Evolutionary conservation across 176 grass and related monocot genomes (phyloP), one percentile per base, ranked within the genome.

Genomic region (Metroxylon sagu): DNA sequence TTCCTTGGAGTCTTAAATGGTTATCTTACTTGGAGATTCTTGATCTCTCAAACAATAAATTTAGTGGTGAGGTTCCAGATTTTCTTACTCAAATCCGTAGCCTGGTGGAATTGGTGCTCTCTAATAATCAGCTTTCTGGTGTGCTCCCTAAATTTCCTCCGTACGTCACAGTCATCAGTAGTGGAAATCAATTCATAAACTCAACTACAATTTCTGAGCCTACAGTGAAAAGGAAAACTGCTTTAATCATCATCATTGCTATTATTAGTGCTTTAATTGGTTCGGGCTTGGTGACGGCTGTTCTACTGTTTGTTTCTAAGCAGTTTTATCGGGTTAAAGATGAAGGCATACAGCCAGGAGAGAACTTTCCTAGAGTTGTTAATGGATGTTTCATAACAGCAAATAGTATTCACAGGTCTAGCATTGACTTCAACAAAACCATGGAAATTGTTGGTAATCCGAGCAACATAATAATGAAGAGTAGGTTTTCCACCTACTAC

Each of bases 401-500:
- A 65, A 91, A 90, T 27, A 82, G 80, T 16, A 76, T 91, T 59
- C 92, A 97, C 16, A 80, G 65, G 35, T 83, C 81, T 58, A 66
- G 72, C 21, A 82, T 97, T 28, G 85, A 95, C 16, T 82, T 76
- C 66, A 53, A 53, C 6, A 68, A 82, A 43, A 59, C 71, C 27
- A 76, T 76, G 49, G 78, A 85, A 79, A 74, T 65, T 14, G 74
- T 79, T 5, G 1, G 57, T n/a, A 49, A 57, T 57, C 78, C 70
- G 1, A n/a, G 6, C 25, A 96, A 97, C 6, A 71, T 97, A 17
- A 74, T 85, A 28, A 5, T 90, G 54, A 97, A 97, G 59, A 91
- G 87, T 5, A 75, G 78, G 0, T 97, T 97, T 27, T 97, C 77
- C 26, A 97, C 87, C 26, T 88, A 88, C 61, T 91, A 90, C 72